Evolutionary conservation across 1,139 yeast species (phyloP).

Genomic region (Nematodospora anomalae): DNA sequence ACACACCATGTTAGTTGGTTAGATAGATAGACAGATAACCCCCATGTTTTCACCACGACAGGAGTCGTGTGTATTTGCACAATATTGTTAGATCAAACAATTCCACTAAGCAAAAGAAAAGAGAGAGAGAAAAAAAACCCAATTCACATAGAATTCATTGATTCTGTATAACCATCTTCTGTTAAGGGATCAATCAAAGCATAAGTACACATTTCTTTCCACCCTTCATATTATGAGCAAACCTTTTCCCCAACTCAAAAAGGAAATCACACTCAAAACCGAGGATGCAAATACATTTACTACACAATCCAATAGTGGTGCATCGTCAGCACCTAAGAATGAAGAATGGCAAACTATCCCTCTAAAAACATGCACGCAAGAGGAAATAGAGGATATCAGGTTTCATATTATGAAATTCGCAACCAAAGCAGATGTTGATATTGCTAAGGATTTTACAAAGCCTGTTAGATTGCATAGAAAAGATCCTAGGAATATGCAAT

Average conservation of each 20-base stretch:
- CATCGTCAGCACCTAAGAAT: constrained; percentile 12
- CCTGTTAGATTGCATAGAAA: constrained; percentile 90
- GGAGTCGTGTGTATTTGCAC: no score
- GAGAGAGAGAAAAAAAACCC: no score
- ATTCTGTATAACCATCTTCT: not conserved
- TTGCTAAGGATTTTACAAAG: constrained; percentile 64
- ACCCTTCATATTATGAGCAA: constrained; percentile 20
- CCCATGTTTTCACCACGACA: no score
- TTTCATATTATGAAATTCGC: constrained; percentile 84
- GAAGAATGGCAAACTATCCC: constrained; percentile 62
- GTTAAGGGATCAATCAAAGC: not conserved
- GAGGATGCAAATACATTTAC: constrained; percentile 16
- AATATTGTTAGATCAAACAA: no score
- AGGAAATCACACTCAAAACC: constrained; percentile 26
- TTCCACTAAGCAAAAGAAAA: no score
- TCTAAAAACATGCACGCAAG: constrained; percentile 69
- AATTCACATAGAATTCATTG: no score
- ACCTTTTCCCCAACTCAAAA: constrained; percentile 28
- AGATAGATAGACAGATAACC: no score
- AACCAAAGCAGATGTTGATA: constrained; percentile 69
- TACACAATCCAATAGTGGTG: not conserved
- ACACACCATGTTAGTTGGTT: no score
- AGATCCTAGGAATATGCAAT: constrained; percentile 88
- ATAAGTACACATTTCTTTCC: not conserved
- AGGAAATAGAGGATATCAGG: constrained; percentile 72